Conservation (phyloP, 73 alveolate genomes). For the Loxodes magnus region DNA sequence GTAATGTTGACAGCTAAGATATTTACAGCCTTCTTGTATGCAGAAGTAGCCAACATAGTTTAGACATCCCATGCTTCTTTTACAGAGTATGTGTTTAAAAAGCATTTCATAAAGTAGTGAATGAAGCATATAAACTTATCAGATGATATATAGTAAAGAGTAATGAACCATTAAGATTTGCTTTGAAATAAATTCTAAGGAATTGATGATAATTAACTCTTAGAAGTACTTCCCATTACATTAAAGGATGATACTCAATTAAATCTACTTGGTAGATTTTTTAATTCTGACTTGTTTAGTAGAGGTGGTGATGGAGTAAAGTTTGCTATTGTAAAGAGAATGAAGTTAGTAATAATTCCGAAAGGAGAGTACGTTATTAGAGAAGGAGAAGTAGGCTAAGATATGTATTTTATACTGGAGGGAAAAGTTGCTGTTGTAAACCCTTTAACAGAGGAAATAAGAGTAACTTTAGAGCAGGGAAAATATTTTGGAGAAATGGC, state of each 20-base stretch:
- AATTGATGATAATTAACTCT: constrained; percentile 16
- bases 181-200: constrained; percentile 42
- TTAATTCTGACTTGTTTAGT: constrained; percentile 23
- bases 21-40: constrained; percentile 28
- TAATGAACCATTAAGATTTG: constrained; percentile 16
- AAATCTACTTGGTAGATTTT: constrained; percentile 20
- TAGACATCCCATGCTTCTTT: constrained; percentile 14
- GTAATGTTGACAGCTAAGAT: constrained; percentile 26
- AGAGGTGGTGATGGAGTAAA: constrained; percentile 28
- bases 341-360: constrained; percentile 18
- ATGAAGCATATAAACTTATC: constrained; percentile 16
- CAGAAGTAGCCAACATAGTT: constrained; percentile 28
- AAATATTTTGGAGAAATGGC: constrained; percentile 18
- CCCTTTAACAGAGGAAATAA: constrained; percentile 10
- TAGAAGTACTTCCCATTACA: constrained; percentile 31
- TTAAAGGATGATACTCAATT: constrained; percentile 18
- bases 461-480: constrained; percentile 31
- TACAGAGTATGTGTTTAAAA: constrained; percentile 15
- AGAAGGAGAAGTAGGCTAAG: constrained; percentile 42
- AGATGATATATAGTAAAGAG: constrained; percentile 11
- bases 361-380: constrained; percentile 30
- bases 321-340: constrained; percentile 18
- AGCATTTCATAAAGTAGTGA: constrained; percentile 12
- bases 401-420: constrained; percentile 40
- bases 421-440: constrained; percentile 29